phyloP scores from a whole-genome alignment of 2,329 filamentous ascomycete species.

The Zasmidium citrigriseum region DNA sequence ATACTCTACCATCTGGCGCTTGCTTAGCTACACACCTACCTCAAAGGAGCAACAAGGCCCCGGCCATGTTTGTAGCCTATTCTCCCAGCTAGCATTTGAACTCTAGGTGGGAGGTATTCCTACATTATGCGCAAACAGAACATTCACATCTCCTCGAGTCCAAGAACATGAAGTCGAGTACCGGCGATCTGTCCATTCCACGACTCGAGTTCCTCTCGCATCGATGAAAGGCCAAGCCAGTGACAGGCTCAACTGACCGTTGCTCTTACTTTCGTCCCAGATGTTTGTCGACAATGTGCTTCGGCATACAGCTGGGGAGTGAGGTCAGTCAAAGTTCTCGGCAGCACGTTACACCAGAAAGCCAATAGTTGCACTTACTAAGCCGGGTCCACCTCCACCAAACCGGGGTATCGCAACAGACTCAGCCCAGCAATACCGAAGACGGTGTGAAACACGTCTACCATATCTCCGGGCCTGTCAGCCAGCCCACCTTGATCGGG shows the following conservation, averaged over 20 bases:
- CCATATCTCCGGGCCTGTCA: slow-evolving; percentile 89
- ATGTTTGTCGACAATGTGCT: slow-evolving; percentile 63
- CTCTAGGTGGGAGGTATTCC: no score
- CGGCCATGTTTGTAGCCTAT: no score
- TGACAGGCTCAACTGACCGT: slow-evolving; percentile 10
- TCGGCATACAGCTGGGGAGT: slow-evolving; percentile 53
- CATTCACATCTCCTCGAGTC: no score
- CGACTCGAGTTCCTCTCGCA: no score
- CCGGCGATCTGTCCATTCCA: no score
- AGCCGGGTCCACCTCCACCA: slow-evolving; percentile 80
- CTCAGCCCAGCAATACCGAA: slow-evolving; percentile 90
- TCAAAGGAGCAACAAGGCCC: not conserved
- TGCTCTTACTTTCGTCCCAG: slow-evolving; percentile 40
- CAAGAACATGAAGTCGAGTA: no score
- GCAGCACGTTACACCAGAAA: not conserved
- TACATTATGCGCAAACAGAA: no score
- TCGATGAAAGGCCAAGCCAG: not conserved
- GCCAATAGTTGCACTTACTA: slow-evolving; percentile 62
- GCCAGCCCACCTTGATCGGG: slow-evolving; percentile 79
- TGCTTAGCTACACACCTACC: not conserved
- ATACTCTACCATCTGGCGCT: not conserved
- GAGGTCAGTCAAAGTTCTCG: slow-evolving; percentile 5
- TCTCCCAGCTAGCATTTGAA: no score
- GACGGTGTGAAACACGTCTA: slow-evolving; percentile 93
- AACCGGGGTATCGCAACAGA: slow-evolving; percentile 72